These are phyloP conservation scores for Ophiostoma australiae DNA, from an alignment of 2,329 filamentous ascomycete species.

Conservation along the genomic window DNA sequence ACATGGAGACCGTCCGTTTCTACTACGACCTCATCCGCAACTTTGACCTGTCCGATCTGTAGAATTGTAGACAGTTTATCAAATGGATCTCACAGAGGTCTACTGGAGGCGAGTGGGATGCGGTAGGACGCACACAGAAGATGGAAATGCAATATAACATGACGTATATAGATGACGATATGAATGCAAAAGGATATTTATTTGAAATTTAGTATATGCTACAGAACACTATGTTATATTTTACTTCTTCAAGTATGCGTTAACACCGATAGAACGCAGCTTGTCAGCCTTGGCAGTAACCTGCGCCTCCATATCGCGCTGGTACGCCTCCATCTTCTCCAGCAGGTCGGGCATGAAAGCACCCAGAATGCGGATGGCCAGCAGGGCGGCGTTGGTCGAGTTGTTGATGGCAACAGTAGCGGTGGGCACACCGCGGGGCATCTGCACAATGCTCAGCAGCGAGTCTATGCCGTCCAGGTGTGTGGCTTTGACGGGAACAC, in stretches of 20 bases:
- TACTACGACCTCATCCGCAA: constrained; percentile 40
- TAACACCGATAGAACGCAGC: constrained; percentile 51
- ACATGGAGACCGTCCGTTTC: constrained; percentile 38
- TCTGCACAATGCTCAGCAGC: constrained; percentile 69
- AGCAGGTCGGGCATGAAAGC: constrained; percentile 45
- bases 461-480: constrained; percentile 67
- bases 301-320: constrained; percentile 55
- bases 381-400: constrained; percentile 59
- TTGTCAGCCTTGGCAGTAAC: constrained; percentile 57
- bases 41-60: constrained; percentile 34
- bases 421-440: constrained; percentile 54
- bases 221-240: neutral
- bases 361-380: constrained; percentile 28
- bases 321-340: constrained; percentile 55
- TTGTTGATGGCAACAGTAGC: constrained; percentile 78
- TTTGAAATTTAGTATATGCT: constrained; percentile 5
- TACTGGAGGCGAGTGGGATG: neutral
- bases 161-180: neutral
- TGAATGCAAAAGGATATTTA: constrained; percentile 9
- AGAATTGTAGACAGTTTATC: neutral
- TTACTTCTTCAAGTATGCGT: constrained; percentile 30
- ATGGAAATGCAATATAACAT: neutral
- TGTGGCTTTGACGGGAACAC: constrained; percentile 70
- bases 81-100: neutral
- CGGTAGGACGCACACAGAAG: too few species aligned